Conservation (phyloP, 2,329 filamentous ascomycete species). For the Laburnicola sp. region DNA sequence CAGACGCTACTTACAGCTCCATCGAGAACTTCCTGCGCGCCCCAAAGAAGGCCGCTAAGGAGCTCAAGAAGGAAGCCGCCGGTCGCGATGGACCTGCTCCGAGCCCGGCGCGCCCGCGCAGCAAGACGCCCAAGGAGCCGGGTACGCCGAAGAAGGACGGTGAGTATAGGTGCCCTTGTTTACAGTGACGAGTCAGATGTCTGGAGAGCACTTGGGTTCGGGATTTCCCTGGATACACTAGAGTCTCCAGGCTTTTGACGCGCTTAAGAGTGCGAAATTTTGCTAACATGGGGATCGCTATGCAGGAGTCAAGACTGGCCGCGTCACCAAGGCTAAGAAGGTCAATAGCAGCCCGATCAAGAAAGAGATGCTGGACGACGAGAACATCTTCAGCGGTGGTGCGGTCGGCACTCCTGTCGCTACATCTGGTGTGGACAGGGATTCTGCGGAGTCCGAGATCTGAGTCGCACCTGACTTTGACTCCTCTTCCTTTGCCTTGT, state of each 20-base stretch:
- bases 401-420: background rate
- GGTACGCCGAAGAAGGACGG: constrained; percentile 11
- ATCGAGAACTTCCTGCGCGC: constrained; percentile 53
- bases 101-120: constrained; percentile 9
- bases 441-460: background rate
- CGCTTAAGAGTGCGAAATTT: background rate
- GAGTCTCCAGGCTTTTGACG: background rate
- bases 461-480: background rate
- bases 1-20: constrained; percentile 53
- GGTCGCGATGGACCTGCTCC: constrained; percentile 8
- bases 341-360: constrained; percentile 15
- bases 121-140: constrained; percentile 4
- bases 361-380: constrained; percentile 13
- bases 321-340: constrained; percentile 24
- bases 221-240: too few relatives aligned
- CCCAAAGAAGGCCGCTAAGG: constrained; percentile 48
- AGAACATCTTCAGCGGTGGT: background rate
- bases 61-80: constrained; percentile 28
- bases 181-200: background rate
- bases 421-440: background rate
- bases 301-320: constrained; percentile 22
- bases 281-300: too few relatives aligned
- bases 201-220: background rate
- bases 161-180: constrained; percentile 9
- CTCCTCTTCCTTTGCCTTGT: too few relatives aligned